Evolutionary conservation across 331 rosid species (phyloP), one percentile per base, ranked within the genome.

Genomic region (Quercus phellos): DNA sequence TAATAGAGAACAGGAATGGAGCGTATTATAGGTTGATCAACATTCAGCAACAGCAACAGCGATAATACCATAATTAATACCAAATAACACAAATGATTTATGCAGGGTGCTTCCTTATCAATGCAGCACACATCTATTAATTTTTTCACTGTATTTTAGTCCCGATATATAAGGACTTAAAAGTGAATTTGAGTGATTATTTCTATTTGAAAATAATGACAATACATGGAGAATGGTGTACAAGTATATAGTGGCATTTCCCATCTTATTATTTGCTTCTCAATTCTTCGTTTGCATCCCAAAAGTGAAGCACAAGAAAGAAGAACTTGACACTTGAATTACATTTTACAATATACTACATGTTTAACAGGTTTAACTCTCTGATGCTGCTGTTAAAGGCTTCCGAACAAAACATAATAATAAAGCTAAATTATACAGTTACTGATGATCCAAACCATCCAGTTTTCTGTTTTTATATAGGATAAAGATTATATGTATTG

Each of bases 11-110:
- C 82, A 84, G 51, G 74, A 86, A 74, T 83, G 98, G 98, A 82
- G 78, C 99, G 70, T 95, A 92, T 79, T 87, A 74, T 80, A 94
- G 92, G 90, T 68, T 94, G 77, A 88, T 92, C 82, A 92, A 86
- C 86, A 93, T 95, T 86, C 98, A 89, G 80, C 89, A 89, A 75
- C 89, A 89, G 38, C 84, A 90, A 32, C 89, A 85, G 64, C 78
- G 72, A 79, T 59, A 68, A 78, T 70, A 83, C 74, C 74, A 70
- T 55, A 55, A 59, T 70, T 69, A 59, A 29, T 19, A 70, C 26
- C 76, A 76, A 35, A 70, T 51, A 55, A 67, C 81, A 18, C 71
- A 30, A 55, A 46, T 55, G 26, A 75, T 79, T 51, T 51, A 32
- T 46, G 66, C 22, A 43, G 27, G 53, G 83, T 70, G 63, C 30